These are phyloP conservation scores for Nothophaeocryptopus gaeumannii DNA, from an alignment of 2,329 filamentous ascomycete species.

Conservation along the genomic window DNA sequence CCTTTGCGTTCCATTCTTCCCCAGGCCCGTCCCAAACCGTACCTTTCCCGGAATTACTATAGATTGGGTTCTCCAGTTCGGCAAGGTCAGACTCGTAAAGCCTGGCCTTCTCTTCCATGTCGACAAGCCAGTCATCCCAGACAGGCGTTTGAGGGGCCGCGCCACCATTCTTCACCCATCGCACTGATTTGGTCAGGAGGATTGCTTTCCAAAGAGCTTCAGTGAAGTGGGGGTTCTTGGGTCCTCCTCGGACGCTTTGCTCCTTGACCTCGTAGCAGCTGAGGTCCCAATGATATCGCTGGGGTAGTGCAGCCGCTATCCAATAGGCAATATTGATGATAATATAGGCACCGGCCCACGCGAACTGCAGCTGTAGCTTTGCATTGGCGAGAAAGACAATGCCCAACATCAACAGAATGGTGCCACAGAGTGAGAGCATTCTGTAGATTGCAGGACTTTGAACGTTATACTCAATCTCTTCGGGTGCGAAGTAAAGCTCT, in stretches of 20 bases:
- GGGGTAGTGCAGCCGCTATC: conserved; percentile 50
- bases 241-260: conserved; percentile 35
- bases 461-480: conserved; percentile 48
- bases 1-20: conserved; percentile 14
- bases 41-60: conserved; percentile 1
- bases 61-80: conserved; percentile 3
- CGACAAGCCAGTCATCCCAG: conserved; percentile 28
- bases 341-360: conserved; percentile 51
- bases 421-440: conserved; percentile 49
- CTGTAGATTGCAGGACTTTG: conserved; percentile 43
- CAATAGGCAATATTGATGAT: conserved; percentile 51
- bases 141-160: conserved; percentile 23
- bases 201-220: conserved; percentile 51
- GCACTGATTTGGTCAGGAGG: conserved; percentile 42
- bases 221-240: conserved; percentile 43
- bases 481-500: conserved; percentile 53
- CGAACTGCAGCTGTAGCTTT: conserved; percentile 47
- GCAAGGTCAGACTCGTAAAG: neutral
- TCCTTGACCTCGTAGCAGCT: conserved; percentile 43
- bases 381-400: conserved; percentile 53
- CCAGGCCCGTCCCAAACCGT: conserved; percentile 14
- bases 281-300: conserved; percentile 49
- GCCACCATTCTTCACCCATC: conserved; percentile 40
- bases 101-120: conserved; percentile 19
- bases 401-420: conserved; percentile 52